Percentiles rank a stretch among this genome's conserved stretches.
Conservation (phyloP, 2,329 filamentous ascomycete species). For the Xylariaceae sp. region DNA sequence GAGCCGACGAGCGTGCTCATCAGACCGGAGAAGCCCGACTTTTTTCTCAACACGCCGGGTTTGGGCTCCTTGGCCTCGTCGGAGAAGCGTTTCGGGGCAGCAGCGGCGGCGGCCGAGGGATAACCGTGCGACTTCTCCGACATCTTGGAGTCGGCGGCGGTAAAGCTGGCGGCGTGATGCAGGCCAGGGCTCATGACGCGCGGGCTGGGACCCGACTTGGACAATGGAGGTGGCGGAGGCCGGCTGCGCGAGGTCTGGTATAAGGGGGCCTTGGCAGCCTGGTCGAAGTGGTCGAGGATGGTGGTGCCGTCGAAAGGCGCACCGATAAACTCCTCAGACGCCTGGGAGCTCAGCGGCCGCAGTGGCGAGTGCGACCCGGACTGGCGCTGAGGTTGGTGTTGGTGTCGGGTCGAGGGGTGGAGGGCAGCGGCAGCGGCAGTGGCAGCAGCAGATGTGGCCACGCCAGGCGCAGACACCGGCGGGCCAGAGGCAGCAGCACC, state of each 20-base stretch:
- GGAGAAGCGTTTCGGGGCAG: constrained; percentile 64
- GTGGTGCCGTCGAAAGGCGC: constrained; percentile 58
- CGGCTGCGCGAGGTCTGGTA: constrained; percentile 25
- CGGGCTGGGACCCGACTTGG: constrained; percentile 44
- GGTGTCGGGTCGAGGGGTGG: constrained; percentile 9
- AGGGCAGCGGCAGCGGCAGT: constrained; percentile 7
- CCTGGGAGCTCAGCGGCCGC: constrained; percentile 34
- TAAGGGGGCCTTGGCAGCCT: constrained; percentile 38
- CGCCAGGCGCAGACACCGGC: constrained; percentile 8
- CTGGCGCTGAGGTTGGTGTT: constrained; percentile 20
- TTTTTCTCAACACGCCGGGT: constrained; percentile 61
- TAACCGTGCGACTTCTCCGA: constrained; percentile 35
- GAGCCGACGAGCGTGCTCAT: constrained; percentile 78
- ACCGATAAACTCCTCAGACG: constrained; percentile 54
- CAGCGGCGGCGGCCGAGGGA: constrained; percentile 37
- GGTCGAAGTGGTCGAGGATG: constrained; percentile 50
- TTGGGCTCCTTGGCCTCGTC: constrained; percentile 65
- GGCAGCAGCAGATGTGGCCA: constrained; percentile 11
- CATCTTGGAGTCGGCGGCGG: constrained; percentile 43
- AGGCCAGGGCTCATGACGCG: constrained; percentile 48
- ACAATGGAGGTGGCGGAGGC: constrained; percentile 25
- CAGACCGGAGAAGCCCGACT: constrained; percentile 81
- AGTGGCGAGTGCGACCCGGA: constrained; percentile 27
- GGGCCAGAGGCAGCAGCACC: constrained; percentile 4
- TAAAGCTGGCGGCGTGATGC: constrained; percentile 60